Evolutionary conservation across 1,284 basidiomycete species (phyloP), one percentile per base, ranked within the genome.

Genomic region (Hortiboletus rubellus): DNA sequence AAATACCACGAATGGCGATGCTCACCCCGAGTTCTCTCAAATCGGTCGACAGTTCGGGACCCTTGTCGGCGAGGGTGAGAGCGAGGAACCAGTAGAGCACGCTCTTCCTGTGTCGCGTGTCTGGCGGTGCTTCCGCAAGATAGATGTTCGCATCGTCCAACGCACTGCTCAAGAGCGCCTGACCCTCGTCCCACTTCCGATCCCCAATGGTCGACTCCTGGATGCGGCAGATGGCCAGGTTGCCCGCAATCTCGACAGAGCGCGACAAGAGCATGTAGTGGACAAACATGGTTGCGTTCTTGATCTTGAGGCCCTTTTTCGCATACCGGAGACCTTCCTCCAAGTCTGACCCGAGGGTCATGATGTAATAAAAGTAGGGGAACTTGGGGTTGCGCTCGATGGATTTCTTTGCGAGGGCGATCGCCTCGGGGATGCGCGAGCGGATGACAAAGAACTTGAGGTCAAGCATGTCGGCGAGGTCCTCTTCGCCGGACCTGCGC

Each of bases 1-100:
- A 41, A n/a, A 18, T 6, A 3, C 7, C 15, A 8, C 2, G 11
- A 22, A 6, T 27, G 27, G 27, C 7, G 12, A 1, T 7, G 42
- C 63, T 34, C 54, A 84, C 84, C 66, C 79, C 63, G 3, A 87
- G 66, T 55, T 86, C 81, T 6, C 62, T 60, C 49, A 87, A 64
- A 62, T 82, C 77, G 2, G 67, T 54, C 57, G 77, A 79, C 40
- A 85, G 61, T 22, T 82, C 76, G 0, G 79, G 74, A 5, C 83
- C 83, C 45, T 74, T 75, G 46, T 83, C 68, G 2, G 78, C 72
- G 22, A 87, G 68, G 3, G 75, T 77, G 36, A 86, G 73, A 12
- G 82, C 64, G n/a, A 85, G 77, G 63, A 78, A 79, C 83, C 83
- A 85, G 63, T 82, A 81, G 5, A 81, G 63, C 14, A 85, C 76